Conservation (phyloP, 2,329 filamentous ascomycete genomes). For the Neobulgaria alba region DNA sequence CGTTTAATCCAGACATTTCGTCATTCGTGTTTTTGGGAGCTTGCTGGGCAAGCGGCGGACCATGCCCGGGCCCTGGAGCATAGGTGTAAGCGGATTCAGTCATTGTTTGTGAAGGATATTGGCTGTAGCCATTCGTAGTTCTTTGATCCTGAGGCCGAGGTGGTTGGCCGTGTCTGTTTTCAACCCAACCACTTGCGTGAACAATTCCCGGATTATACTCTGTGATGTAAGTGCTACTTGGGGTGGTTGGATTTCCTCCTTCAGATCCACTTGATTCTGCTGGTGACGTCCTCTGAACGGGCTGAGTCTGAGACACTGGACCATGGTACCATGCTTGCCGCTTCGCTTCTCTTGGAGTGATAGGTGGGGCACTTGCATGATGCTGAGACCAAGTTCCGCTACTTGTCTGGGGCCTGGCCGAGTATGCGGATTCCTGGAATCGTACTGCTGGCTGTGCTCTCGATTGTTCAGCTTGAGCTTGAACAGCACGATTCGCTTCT, state of each 20-base stretch:
- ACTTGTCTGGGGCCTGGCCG: slow-evolving; percentile 26
- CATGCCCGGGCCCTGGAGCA: slow-evolving; percentile 24
- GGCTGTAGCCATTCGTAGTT: slow-evolving; percentile 1
- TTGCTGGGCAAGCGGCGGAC: slow-evolving; percentile 30
- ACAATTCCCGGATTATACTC: slow-evolving; percentile 45
- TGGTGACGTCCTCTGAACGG: slow-evolving; percentile 40
- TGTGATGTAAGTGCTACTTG: slow-evolving; percentile 35
- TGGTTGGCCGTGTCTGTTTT: slow-evolving; percentile 31
- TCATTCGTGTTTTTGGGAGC: slow-evolving; percentile 28
- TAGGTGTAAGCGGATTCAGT: slow-evolving; percentile 20
- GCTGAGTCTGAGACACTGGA: slow-evolving; percentile 32
- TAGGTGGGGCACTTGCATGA: slow-evolving; percentile 50
- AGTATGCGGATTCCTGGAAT: slow-evolving; percentile 42
- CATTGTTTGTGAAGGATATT: slow-evolving; percentile 10
- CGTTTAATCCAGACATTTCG: slow-evolving; percentile 49
- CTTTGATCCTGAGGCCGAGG: slow-evolving; percentile 1
- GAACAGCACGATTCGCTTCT: slow-evolving; percentile 46
- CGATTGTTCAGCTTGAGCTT: slow-evolving; percentile 45
- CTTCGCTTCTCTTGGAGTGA: slow-evolving; percentile 51
- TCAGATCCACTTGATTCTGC: slow-evolving; percentile 48
- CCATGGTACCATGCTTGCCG: slow-evolving; percentile 67
- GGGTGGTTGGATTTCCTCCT: slow-evolving; percentile 43
- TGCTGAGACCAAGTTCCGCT: slow-evolving; percentile 43
- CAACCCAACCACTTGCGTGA: slow-evolving; percentile 39
- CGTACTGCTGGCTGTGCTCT: slow-evolving; percentile 41